Percentiles rank a stretch among this genome's conserved stretches.
Conservation (phyloP, 352 stramenopile genomes). For the Globisporangium paddicum region DNA sequence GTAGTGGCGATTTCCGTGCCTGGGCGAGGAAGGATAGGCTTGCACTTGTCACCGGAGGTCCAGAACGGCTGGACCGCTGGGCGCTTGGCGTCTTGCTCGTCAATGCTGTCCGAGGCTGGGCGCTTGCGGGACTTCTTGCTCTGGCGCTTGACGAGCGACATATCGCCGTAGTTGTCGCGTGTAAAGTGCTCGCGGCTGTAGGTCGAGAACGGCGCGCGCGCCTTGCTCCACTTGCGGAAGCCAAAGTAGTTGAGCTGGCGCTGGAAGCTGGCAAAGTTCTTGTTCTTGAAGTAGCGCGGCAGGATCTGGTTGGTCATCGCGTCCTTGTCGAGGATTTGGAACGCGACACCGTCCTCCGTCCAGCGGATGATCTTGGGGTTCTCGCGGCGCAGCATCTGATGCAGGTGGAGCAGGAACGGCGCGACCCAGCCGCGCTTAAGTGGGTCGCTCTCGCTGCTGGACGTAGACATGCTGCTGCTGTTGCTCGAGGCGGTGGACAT, state of each 20-base stretch:
- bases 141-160: conserved; percentile 83
- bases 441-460: conserved; percentile 16
- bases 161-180: conserved; percentile 80
- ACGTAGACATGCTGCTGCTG: too few relatives aligned
- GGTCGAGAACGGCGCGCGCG: conserved; percentile 61
- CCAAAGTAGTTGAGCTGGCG: conserved; percentile 95
- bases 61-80: conserved; percentile 20
- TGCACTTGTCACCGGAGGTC: conserved; percentile 46
- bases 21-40: conserved; percentile 51
- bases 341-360: conserved; percentile 68
- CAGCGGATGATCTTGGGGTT: conserved; percentile 77
- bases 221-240: conserved; percentile 90
- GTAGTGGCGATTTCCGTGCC: neutral
- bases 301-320: conserved; percentile 87
- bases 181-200: conserved; percentile 83
- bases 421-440: conserved; percentile 72
- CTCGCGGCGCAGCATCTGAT: conserved; percentile 82
- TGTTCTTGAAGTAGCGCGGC: conserved; percentile 95
- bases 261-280: conserved; percentile 95
- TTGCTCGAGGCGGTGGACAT: conserved; percentile 22
- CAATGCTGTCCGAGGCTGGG: conserved; percentile 26
- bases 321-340: conserved; percentile 84
- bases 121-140: conserved; percentile 83
- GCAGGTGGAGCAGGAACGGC: conserved; percentile 81
- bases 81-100: conserved; percentile 38